phyloP scores from a whole-genome alignment of 2,329 filamentous ascomycete genomes.

The Aspergillus sp. region DNA sequence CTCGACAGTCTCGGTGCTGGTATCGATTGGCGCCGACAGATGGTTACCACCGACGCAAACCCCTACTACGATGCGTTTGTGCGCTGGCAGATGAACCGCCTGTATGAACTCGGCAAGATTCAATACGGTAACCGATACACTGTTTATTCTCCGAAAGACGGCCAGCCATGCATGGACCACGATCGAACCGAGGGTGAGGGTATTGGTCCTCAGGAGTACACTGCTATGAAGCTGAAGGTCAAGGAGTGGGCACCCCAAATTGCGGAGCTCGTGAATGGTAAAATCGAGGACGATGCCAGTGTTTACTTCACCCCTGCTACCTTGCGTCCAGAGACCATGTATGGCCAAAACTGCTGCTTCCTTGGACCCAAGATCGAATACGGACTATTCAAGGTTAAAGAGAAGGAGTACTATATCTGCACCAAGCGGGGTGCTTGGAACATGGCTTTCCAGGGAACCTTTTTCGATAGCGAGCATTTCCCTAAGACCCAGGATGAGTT shows the following conservation, averaged over 20 bases:
- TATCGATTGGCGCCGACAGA: conserved; percentile 89
- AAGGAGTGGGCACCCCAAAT: conserved; percentile 83
- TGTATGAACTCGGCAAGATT: conserved; percentile 88
- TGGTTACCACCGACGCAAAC: conserved; percentile 95
- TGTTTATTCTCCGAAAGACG: conserved; percentile 87
- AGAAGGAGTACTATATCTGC: conserved; percentile 79
- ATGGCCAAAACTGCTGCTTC: conserved; percentile 94
- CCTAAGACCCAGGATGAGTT: conserved; percentile 66
- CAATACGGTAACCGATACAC: conserved; percentile 92
- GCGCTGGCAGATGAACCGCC: conserved; percentile 92
- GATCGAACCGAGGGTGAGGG: conserved; percentile 80
- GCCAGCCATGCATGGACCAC: conserved; percentile 85
- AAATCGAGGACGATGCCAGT: conserved; percentile 74
- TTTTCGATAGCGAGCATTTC: conserved; percentile 56
- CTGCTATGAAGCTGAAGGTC: conserved; percentile 85
- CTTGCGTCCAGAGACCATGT: conserved; percentile 96
- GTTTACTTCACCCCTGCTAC: conserved; percentile 92
- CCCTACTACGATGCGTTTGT: conserved; percentile 96
- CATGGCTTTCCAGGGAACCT: conserved; percentile 92
- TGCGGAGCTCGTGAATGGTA: conserved; percentile 68
- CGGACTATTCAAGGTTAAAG: conserved; percentile 77
- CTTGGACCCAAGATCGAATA: conserved; percentile 88
- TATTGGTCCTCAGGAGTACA: conserved; percentile 86
- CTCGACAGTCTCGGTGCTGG: conserved; percentile 79
- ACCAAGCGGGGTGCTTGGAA: conserved; percentile 84